Evolutionary conservation across 2,329 filamentous ascomycete species (phyloP), one percentile per base, ranked within the genome.

Genomic region (Aspergillus pseudoterreus): DNA sequence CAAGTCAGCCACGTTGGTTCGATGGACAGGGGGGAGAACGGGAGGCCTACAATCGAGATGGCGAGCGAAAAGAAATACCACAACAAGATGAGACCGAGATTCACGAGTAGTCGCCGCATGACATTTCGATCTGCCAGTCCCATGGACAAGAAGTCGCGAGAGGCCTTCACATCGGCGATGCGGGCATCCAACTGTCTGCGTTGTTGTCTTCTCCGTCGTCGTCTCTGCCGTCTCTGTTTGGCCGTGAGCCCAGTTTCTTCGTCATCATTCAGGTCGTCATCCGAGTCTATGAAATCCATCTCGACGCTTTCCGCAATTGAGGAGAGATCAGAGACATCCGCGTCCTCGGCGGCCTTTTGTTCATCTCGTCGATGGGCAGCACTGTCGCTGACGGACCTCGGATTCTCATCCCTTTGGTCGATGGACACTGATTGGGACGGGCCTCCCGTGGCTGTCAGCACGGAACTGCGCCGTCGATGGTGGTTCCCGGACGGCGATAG

Each of bases 21-120:
- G 10, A 19, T 14, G 6, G 17, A 10, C 21, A 14, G 41, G 4
- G 21, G 14, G 22, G 19, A 27, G 2, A 32, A 36, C 17, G 19
- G 33, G 30, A 17, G 41, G 77, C 87, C 76, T 80, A 92, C 88
- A 63, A 96, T 81, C 55, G 91, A 95, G 68, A 96, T 96, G 45
- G 89, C 90, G 58, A 97, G 82, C 15, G 92, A 96, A 72, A 97
- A 97, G 36, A 91, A 75, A 68, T 89, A 94, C 92, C 94, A 99
- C 57, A 95, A 72, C 21, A 82, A 80, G 58, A 97, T 96, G 58
- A 99, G 75, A n/a, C 81, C 64, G n/a, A 79, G 81, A 70, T 97
- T 96, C 65, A 92, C 75, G 51, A 86, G 68, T 50, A 92, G 75
- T 51, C 79, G 84, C 67, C 77, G 85, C 45, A 90, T 56, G 36